phyloP scores from a whole-genome alignment of 2,329 filamentous ascomycete species.

The Fusarium anthophilum region DNA sequence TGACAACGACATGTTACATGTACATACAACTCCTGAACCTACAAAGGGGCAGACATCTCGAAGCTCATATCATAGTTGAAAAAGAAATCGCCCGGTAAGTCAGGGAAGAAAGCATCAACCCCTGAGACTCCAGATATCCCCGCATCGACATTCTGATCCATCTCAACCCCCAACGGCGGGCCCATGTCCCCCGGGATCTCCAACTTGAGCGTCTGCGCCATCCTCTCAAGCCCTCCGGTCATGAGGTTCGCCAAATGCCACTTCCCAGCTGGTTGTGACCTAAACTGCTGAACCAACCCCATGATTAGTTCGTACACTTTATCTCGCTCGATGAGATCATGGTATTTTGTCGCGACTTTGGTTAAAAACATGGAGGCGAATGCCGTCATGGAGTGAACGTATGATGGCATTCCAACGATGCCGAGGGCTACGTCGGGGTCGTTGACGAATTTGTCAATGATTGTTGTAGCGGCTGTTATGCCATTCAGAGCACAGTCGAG shows the following conservation, averaged over 20 bases:
- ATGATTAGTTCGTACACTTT: conserved; percentile 50
- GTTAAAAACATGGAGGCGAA: conserved; percentile 61
- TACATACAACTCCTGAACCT: background rate
- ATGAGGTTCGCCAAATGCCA: conserved; percentile 57
- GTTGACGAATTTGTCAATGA: conserved; percentile 52
- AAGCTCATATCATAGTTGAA: conserved; percentile 30
- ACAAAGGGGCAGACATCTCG: conserved; percentile 2
- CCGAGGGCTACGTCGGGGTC: conserved; percentile 52
- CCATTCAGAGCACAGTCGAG: conserved; percentile 42
- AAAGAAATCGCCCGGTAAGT: conserved; percentile 23
- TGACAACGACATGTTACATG: too few species aligned
- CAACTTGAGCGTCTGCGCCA: conserved; percentile 20
- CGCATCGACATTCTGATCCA: background rate
- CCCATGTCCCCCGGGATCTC: background rate
- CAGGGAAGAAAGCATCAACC: conserved; percentile 23
- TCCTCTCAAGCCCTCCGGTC: conserved; percentile 53
- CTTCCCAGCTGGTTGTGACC: conserved; percentile 51
- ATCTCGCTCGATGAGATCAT: conserved; percentile 50
- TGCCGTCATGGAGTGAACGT: conserved; percentile 61
- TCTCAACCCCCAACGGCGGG: background rate
- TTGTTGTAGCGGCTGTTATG: conserved; percentile 50
- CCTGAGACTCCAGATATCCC: background rate
- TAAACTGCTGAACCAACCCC: conserved; percentile 51
- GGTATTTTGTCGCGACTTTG: conserved; percentile 55
- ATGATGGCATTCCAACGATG: conserved; percentile 56